Evolutionary conservation across 108 stramenopile genomes (phyloP).

Genomic region (Skeletonema potamos): DNA sequence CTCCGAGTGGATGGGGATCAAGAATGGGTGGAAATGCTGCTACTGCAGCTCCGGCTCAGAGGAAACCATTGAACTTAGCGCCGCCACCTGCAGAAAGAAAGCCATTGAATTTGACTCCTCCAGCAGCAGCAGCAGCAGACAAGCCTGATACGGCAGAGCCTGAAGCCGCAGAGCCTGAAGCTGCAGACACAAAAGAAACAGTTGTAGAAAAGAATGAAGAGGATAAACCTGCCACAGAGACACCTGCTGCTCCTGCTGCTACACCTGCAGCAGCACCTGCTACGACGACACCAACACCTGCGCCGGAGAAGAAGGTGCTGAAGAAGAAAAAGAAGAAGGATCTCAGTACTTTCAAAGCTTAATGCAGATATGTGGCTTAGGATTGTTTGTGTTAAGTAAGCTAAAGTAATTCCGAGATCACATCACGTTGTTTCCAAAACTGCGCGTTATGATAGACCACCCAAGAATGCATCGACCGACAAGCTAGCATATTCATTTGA

Average conservation of each 20-base stretch:
- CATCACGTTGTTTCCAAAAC: neutral
- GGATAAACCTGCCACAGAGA: constrained; percentile 5
- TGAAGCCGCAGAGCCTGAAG: constrained; percentile 20
- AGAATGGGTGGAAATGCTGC: constrained; percentile 14
- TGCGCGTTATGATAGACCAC: constrained; percentile 16
- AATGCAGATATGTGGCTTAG: constrained; percentile 5
- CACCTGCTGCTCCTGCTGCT: constrained; percentile 12
- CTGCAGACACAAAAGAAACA: constrained; percentile 12
- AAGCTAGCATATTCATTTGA: constrained; percentile 26
- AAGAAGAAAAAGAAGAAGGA: constrained; percentile 93
- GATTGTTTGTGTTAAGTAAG: neutral
- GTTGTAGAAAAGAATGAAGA: constrained; percentile 15
- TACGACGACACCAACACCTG: constrained; percentile 29
- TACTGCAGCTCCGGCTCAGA: neutral
- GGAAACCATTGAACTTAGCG: constrained; percentile 33
- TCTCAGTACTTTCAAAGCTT: constrained; percentile 68
- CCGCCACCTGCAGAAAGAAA: constrained; percentile 27
- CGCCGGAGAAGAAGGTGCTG: constrained; percentile 25
- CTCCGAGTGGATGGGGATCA: constrained; percentile 50
- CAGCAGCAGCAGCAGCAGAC: constrained; percentile 18
- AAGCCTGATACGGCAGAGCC: constrained; percentile 11
- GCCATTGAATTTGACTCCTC: constrained; percentile 43
- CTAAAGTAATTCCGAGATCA: constrained; percentile 1
- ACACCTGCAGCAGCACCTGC: constrained; percentile 20
- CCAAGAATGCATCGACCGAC: constrained; percentile 32